These are phyloP conservation scores for Neurospora sp. DNA, from an alignment of 495 filamentous ascomycete species.

Conservation along the genomic window DNA sequence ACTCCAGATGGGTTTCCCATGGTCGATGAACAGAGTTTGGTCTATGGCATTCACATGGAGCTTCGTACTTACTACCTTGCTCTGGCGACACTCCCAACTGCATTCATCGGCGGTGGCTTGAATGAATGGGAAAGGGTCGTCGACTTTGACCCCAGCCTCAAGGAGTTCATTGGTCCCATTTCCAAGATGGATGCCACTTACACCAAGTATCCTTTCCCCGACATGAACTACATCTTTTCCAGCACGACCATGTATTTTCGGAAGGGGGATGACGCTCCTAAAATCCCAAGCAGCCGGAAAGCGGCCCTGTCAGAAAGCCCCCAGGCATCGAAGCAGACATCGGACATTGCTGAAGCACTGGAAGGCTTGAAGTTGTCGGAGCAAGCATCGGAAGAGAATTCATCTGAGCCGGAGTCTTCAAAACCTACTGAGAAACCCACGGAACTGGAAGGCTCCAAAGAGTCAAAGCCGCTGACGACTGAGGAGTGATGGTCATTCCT, in stretches of 20 bases:
- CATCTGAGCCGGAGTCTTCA: neutral
- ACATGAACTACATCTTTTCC: constrained; percentile 28
- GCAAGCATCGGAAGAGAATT: neutral
- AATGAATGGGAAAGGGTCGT: constrained; percentile 30
- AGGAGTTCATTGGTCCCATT: constrained; percentile 6
- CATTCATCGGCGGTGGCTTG: constrained; percentile 33
- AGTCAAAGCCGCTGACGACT: neutral
- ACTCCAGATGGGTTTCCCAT: constrained; percentile 46
- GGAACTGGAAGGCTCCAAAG: neutral
- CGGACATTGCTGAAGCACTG: neutral
- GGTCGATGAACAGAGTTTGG: constrained; percentile 37
- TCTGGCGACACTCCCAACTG: constrained; percentile 24
- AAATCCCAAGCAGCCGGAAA: neutral
- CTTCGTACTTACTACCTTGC: constrained; percentile 27
- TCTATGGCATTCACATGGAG: constrained; percentile 55
- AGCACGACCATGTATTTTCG: constrained; percentile 30
- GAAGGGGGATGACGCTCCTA: neutral
- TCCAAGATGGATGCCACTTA: constrained; percentile 19
- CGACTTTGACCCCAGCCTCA: neutral
- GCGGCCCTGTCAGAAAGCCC: neutral
- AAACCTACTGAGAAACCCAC: neutral
- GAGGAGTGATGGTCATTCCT: neutral
- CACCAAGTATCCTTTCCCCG: constrained; percentile 27
- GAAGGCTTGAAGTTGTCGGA: neutral
- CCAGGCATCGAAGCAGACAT: neutral